Evolutionary conservation across 2,329 filamentous ascomycete genomes (phyloP), one percentile per base, ranked within the genome.

Genomic region (Hypoxylon sp.): DNA sequence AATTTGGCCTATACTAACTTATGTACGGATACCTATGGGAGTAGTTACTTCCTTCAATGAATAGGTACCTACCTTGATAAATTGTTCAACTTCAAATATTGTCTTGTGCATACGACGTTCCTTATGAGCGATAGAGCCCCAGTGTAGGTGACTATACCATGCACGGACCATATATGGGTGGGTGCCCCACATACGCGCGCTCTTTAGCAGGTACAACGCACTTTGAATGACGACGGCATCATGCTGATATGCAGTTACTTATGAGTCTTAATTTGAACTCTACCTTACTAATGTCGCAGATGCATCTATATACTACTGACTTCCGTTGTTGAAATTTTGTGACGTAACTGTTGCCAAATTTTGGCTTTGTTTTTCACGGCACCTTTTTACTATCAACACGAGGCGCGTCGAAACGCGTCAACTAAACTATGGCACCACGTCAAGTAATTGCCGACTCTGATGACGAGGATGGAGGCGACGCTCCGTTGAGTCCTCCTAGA

Each of bases 361-460:
- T 39, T 41, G 46, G n/a, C 47, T 41, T n/a, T 39, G 16, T 29
- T 43, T 57, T 43, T 41, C 16, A 19, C 19, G 30, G 25, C 19
- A 48, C 16, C 30, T 53, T 12, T 14, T 12, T 29, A 30, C 30
- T 27, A 48, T 29, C 7, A 19, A 14, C n/a, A 50, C 43, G 25
- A 60, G 51, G 27, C 61, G 56, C 56, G 56, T 58, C 32, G 39
- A 47, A 32, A 46, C 64, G 64, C 64, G 60, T 68, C 55, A 23
- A 29, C 50, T 37, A 27, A 48, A 63, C 7, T 2, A 78, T 78
- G 76, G 68, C 69, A 50, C 65, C 56, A 34, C 73, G 70, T 21
- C 73, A 66, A 32, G 72, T 78, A 32, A 73, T 78, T 55, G 76
- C 75, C 21, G 77, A 78, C 63, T 78, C 77, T 6, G 77, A 78